These are phyloP conservation scores for Xylariaceae sp. DNA, from an alignment of 2,329 filamentous ascomycete species.

Conservation along the genomic window DNA sequence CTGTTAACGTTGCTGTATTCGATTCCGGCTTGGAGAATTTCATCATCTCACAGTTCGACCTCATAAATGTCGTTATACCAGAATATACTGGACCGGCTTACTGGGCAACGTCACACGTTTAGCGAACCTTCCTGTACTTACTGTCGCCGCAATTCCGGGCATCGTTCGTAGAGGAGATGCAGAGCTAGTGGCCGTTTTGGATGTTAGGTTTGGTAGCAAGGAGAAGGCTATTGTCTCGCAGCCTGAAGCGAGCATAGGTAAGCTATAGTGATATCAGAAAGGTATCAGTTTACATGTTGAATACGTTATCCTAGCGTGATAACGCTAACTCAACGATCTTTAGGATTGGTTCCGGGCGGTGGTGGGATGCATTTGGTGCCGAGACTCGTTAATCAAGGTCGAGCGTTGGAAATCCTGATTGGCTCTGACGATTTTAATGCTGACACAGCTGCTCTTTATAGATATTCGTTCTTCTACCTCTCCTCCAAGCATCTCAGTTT, in stretches of 20 bases:
- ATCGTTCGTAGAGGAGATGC: not conserved
- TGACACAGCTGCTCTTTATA: conserved; percentile 1
- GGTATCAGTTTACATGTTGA: not conserved
- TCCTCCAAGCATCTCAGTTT: not conserved
- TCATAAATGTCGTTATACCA: not conserved
- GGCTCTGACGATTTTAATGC: conserved; percentile 1
- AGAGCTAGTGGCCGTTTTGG: not conserved
- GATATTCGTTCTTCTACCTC: not conserved
- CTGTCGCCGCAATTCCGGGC: not conserved
- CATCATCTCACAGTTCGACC: not conserved
- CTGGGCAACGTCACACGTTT: not conserved
- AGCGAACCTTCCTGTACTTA: not conserved
- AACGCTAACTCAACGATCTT: not conserved
- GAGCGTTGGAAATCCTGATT: not conserved
- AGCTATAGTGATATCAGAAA: not conserved
- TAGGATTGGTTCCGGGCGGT: not conserved
- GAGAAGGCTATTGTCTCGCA: conserved; percentile 2
- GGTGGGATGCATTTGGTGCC: not conserved
- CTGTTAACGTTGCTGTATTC: not conserved
- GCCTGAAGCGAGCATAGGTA: conserved; percentile 1
- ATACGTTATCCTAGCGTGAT: no score
- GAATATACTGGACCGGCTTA: not conserved
- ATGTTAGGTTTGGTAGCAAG: conserved; percentile 5
- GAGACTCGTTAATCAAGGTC: not conserved
- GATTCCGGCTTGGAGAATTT: not conserved